Conservation (phyloP, 192 early-diverging fungal genomes). For the Linnemannia exigua region DNA sequence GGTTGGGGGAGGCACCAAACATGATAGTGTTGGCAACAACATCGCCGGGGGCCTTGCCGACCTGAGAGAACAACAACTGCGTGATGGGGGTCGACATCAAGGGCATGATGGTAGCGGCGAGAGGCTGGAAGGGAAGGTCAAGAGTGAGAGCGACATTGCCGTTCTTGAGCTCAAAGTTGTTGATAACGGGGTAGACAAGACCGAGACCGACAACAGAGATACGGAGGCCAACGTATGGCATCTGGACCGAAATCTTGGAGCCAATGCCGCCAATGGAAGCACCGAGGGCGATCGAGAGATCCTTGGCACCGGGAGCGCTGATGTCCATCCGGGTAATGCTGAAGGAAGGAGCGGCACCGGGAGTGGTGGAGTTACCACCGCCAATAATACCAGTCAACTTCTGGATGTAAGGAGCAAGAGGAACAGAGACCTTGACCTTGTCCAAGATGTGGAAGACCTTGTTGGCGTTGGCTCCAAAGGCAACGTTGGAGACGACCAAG, state of each 20-base stretch:
- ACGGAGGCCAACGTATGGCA: conserved; percentile 38
- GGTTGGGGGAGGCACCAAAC: conserved; percentile 42
- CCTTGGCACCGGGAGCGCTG: conserved; percentile 38
- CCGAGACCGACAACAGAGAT: conserved; percentile 27
- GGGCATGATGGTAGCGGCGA: conserved; percentile 21
- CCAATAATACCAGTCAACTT: conserved; percentile 23
- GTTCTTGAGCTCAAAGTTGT: conserved; percentile 48
- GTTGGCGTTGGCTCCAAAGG: conserved; percentile 37
- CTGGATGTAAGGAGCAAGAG: conserved; percentile 46
- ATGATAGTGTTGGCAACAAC: conserved; percentile 31
- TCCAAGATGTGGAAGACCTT: conserved; percentile 44
- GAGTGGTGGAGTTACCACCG: conserved; percentile 11
- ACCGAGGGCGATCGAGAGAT: conserved; percentile 33
- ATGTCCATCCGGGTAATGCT: conserved; percentile 38
- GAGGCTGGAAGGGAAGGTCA: conserved; percentile 38
- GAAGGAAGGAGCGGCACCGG: conserved; percentile 23
- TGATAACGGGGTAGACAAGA: conserved; percentile 34
- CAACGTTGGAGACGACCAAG: conserved; percentile 53
- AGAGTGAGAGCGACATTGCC: conserved; percentile 39
- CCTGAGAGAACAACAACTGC: conserved; percentile 32
- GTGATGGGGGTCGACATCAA: conserved; percentile 31
- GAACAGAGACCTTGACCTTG: conserved; percentile 37
- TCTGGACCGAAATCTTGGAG: conserved; percentile 46
- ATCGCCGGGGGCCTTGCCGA: conserved; percentile 31
- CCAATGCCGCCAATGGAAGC: conserved; percentile 50